Evolutionary conservation across 2,329 filamentous ascomycete genomes (phyloP).

Genomic region (Clonostachys rhizophaga): DNA sequence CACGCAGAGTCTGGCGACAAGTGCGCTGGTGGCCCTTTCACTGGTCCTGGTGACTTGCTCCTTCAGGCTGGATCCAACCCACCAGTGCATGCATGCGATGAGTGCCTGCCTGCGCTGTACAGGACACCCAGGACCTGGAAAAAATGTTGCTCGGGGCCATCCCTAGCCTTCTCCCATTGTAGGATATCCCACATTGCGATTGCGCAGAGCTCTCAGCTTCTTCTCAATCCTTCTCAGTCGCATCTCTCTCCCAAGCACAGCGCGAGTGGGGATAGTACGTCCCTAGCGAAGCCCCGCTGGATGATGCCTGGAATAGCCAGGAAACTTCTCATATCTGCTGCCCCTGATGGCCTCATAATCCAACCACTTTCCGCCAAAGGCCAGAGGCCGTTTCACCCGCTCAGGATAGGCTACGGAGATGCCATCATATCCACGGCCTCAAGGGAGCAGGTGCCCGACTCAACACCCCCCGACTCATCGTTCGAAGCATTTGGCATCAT

Average conservation of each 20-base stretch:
- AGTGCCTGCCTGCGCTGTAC: too few relatives aligned
- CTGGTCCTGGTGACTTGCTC: too few relatives aligned
- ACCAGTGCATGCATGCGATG: too few relatives aligned
- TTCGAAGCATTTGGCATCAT: conserved; percentile 59
- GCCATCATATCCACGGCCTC: conserved; percentile 36
- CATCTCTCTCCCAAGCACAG: conserved; percentile 4
- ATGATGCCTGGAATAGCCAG: conserved; percentile 73
- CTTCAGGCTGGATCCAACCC: too few relatives aligned
- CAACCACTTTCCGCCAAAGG: conserved; percentile 64
- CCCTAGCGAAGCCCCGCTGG: conserved; percentile 1
- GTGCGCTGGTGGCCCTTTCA: too few relatives aligned
- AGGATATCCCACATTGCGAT: too few relatives aligned
- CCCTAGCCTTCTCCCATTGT: too few relatives aligned
- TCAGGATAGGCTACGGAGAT: conserved; percentile 68
- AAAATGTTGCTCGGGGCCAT: too few relatives aligned
- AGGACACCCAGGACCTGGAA: too few relatives aligned
- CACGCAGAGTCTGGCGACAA: too few relatives aligned
- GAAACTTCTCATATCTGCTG: conserved; percentile 76
- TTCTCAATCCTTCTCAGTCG: not conserved
- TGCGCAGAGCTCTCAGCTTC: not conserved
- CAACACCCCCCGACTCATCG: conserved; percentile 35
- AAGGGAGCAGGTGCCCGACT: conserved; percentile 39
- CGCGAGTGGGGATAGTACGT: conserved; percentile 1
- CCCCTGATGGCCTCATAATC: conserved; percentile 77
- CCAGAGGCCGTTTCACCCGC: conserved; percentile 46